These are phyloP conservation scores for Parathielavia appendiculata DNA, from an alignment of 495 filamentous ascomycete species.

Conservation along the genomic window DNA sequence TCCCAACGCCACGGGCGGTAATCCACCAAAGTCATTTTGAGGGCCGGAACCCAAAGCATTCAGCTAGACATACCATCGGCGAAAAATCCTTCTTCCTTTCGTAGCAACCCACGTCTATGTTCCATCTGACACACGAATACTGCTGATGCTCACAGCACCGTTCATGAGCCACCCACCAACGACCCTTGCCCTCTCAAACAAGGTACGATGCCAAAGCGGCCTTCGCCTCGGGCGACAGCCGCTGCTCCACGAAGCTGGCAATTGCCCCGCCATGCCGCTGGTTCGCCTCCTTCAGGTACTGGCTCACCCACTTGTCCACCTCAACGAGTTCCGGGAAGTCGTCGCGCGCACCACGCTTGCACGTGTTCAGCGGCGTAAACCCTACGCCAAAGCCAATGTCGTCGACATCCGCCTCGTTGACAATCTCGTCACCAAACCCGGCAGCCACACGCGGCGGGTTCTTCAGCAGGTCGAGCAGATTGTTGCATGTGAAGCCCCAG, in stretches of 20 bases:
- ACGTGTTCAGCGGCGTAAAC: constrained; percentile 87
- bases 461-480: constrained; percentile 79
- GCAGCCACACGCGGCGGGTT: constrained; percentile 71
- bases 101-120: too few species aligned
- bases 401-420: constrained; percentile 82
- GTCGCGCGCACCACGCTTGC: constrained; percentile 61
- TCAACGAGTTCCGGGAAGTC: constrained; percentile 78
- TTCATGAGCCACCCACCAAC: background rate
- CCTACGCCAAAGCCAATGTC: constrained; percentile 91
- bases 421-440: constrained; percentile 61
- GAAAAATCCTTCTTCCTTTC: background rate
- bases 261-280: constrained; percentile 38
- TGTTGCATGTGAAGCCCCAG: constrained; percentile 81
- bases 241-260: constrained; percentile 33
- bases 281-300: constrained; percentile 57
- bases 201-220: constrained; percentile 41
- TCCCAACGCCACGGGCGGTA: constrained; percentile 9
- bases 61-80: background rate
- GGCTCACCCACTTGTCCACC: constrained; percentile 72
- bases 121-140: too few species aligned
- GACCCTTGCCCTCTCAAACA: constrained; percentile 18
- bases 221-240: constrained; percentile 39
- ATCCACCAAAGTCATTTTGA: background rate
- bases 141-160: constrained; percentile 1
- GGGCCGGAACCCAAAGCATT: background rate